Conservation (phyloP, 306 rosid genomes). For the Cucumis cinereus region DNA sequence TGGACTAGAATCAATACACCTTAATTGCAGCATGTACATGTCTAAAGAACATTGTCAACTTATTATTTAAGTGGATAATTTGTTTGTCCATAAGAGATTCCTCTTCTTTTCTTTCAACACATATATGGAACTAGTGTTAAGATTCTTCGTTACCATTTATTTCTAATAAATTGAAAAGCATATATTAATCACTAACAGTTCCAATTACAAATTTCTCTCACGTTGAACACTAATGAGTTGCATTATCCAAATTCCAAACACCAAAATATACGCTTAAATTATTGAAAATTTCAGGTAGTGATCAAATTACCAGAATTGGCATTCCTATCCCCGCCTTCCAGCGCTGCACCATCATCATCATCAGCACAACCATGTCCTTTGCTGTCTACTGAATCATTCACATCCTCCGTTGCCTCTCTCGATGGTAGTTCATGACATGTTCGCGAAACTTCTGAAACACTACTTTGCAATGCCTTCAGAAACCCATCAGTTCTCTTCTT, state of each 20-base stretch:
- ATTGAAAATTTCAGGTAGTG: background rate
- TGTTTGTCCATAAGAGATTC: background rate
- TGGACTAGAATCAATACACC: conserved; percentile 9
- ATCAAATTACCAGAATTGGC: conserved; percentile 32
- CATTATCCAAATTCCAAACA: background rate
- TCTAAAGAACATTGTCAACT: background rate
- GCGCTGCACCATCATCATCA: background rate
- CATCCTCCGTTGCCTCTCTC: background rate
- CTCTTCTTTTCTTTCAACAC: background rate
- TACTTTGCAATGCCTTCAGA: conserved; percentile 25
- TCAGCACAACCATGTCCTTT: conserved; percentile 14
- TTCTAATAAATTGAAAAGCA: background rate
- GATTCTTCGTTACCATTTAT: background rate
- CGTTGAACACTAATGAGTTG: background rate
- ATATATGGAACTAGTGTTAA: background rate
- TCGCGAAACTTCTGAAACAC: conserved; percentile 6
- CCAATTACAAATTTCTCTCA: background rate
- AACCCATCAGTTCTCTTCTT: conserved; percentile 64
- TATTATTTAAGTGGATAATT: background rate
- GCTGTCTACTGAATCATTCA: background rate
- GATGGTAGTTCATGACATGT: background rate
- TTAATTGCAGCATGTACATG: background rate
- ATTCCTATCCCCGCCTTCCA: conserved; percentile 16
- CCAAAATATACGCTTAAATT: background rate
- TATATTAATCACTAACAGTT: background rate